Evolutionary conservation across 805 yeast species (phyloP), one percentile per base, ranked within the genome.

Genomic region (Myxozyma mucilagina): DNA sequence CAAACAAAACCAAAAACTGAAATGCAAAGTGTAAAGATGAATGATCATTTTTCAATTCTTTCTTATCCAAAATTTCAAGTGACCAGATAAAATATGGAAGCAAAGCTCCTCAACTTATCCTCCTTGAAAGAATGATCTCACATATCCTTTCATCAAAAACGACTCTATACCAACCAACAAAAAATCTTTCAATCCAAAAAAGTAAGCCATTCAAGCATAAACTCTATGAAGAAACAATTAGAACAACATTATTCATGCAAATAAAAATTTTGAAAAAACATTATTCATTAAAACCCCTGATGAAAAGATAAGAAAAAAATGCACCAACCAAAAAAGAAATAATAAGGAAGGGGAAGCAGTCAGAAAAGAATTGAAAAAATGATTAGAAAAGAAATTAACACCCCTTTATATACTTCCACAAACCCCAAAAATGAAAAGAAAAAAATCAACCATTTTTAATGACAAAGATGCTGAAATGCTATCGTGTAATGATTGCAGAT

Each of bases 371-470:
- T 4, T 47, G n/a, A 13, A 14, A 38, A 29, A 54, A 43, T 31
- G 41, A 44, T 10, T 3, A 41, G 16, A 34, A 54, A 36, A 39
- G 24, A 47, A 41, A 47, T 4, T 24, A 47, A 39, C 48, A 44
- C 59, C 53, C 41, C 53, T 7, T 4, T 55, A 47, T 38, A 56
- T 49, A 48, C 56, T 48, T 42, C 56, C 56, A 42, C 56, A 42
- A 29, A 38, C 20, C 45, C 54, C 54, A 35, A 35, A 56, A 6
- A 34, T 18, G 16, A 6, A 11, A 8, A n/a, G 49, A 20, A n/a
- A 42, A 9, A 56, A 38, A 24, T 31, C 44, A 20, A 49, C 39
- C 35, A 16, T 52, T 32, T 36, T 35, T 24, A 24, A 45, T 35
- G 35, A 18, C 24, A 31, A 47, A 55, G 20, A 44, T 24, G 24